Evolutionary conservation across 2,329 filamentous ascomycete genomes (phyloP).

Genomic region (Fusarium sp.): DNA sequence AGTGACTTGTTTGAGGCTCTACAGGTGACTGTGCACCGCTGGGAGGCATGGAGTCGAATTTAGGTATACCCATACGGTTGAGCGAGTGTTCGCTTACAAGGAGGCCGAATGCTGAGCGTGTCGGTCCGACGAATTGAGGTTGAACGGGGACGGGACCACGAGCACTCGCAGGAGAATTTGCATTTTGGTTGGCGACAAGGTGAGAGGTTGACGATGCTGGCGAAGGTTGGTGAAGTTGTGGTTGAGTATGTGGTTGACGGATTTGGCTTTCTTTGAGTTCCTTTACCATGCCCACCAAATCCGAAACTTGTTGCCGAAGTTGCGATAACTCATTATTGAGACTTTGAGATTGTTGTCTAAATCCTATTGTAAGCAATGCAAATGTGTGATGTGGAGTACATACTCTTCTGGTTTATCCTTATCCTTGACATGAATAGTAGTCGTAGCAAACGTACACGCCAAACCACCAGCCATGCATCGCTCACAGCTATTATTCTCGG

Average conservation of each 20-base stretch:
- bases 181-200: conserved; percentile 16
- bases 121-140: conserved; percentile 53
- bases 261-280: conserved; percentile 42
- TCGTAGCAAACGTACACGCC: conserved; percentile 42
- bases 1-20: conserved; percentile 5
- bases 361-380: background rate
- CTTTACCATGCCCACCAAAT: conserved; percentile 42
- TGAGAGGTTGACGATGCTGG: conserved; percentile 14
- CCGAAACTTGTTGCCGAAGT: conserved; percentile 47
- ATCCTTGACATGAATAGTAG: conserved; percentile 25
- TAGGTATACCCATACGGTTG: conserved; percentile 51
- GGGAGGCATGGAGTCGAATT: conserved; percentile 43
- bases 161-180: conserved; percentile 33
- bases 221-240: conserved; percentile 1
- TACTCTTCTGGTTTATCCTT: conserved; percentile 41
- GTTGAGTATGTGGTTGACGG: background rate
- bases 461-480: conserved; percentile 46
- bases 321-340: conserved; percentile 46
- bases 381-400: background rate
- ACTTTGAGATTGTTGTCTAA: conserved; percentile 26
- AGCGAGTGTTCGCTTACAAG: conserved; percentile 51
- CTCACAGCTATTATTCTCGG: conserved; percentile 44
- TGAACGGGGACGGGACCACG: conserved; percentile 44
- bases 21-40: conserved; percentile 41
- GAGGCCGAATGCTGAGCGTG: conserved; percentile 50